Evolutionary conservation across 257 asterid genomes (phyloP), one percentile per base, ranked within the genome.

Genomic region (Echites panduratus): DNA sequence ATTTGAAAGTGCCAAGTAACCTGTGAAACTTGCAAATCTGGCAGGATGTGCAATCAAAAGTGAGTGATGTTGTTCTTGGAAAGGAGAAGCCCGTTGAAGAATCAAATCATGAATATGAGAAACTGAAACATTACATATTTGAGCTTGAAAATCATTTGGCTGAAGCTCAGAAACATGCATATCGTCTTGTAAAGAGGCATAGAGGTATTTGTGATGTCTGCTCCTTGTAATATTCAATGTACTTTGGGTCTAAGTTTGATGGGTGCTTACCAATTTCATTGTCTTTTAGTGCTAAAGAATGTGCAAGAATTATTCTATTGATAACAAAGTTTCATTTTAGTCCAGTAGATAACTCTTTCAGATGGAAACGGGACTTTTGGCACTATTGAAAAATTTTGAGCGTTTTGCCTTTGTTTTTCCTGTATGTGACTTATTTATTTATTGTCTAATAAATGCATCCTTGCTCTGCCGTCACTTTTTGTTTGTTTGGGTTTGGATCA

Each of bases 111-210:
- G 97, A 95, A 79, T 92, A 86, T 72, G 99, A 87, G 84, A 95
- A 95, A 83, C 83, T 92, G 82, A 95, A 90, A 83, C 88, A 73
- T 76, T 95, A 95, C 81, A 81, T 95, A 80, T 85, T 85, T 83
- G 97, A 90, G 88, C 97, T 95, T 10, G 99, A 95, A 85, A 95
- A 88, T 74, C 98, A 92, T 81, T 85, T 95, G 77, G 88, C 94
- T 80, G 99, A 95, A 81, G 98, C 99, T 71, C 99, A 95, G 82
- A 95, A 92, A 80, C 99, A 95, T 81, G 96, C 98, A 64, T 92
- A 82, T 81, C 92, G 96, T 75, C 99, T 95, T 65, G 98, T 95
- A 70, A 95, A 90, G 89, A 92, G 99, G 72, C 99, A 95, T 78
- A 84, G 92, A 81, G 99, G 98, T 90, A 84, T 24, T 29, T 27